These are phyloP conservation scores for Sphagnum contortum DNA, from an alignment of 225 moss, liverwort and hornwort species.

Conservation along the genomic window DNA sequence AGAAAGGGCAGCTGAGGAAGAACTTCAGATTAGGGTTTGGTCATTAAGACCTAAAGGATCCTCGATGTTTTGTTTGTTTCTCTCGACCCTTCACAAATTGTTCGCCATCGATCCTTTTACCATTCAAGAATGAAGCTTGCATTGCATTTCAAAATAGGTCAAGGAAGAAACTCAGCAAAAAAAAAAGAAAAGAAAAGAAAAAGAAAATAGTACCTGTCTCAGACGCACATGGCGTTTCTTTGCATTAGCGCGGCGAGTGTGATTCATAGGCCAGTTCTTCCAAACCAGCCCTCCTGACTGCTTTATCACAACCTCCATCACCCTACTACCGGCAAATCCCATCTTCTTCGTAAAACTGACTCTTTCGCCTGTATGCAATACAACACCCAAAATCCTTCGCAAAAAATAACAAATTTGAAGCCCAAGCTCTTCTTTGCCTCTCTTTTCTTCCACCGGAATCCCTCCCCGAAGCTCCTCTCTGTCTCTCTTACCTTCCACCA, in stretches of 20 bases:
- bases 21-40: no score
- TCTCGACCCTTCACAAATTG: neutral
- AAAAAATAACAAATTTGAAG: no score
- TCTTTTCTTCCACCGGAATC: no score
- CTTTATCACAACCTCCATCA: slow-evolving; percentile 95
- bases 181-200: neutral
- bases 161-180: neutral
- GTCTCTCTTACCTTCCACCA: neutral
- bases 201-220: slow-evolving; percentile 40
- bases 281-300: slow-evolving; percentile 93
- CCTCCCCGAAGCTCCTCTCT: neutral
- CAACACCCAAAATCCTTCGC: no score
- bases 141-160: neutral
- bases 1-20: no score
- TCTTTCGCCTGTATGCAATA: no score
- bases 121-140: neutral
- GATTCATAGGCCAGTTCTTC: slow-evolving; percentile 99
- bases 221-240: slow-evolving; percentile 83
- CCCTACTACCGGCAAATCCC: slow-evolving; percentile 63
- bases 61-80: no score
- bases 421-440: no score
- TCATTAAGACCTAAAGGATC: no score
- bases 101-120: neutral
- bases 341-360: slow-evolving; percentile 7
- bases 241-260: slow-evolving; percentile 87